Conservation (phyloP, 768 basidiomycete genomes). For the Sporobolomyces pararoseus region DNA sequence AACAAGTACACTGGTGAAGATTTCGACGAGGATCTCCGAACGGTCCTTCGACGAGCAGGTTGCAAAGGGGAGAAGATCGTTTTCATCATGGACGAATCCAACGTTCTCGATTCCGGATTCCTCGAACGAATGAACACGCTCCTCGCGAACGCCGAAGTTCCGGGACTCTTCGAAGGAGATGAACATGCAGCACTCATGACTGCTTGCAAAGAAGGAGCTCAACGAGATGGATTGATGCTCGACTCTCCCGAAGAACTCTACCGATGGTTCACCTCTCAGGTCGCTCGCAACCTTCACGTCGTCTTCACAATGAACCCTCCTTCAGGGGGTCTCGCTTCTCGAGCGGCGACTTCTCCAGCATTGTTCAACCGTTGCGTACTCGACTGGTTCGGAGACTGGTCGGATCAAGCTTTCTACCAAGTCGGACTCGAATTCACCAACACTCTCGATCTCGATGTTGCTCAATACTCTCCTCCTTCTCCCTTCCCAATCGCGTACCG, state of each 20-base stretch:
- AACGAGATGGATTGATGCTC: slow-evolving; percentile 94
- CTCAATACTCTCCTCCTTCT: slow-evolving; percentile 70
- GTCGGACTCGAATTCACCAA: slow-evolving; percentile 96
- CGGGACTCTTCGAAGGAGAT: slow-evolving; percentile 99
- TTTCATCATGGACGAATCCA: slow-evolving; percentile 99
- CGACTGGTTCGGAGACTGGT: slow-evolving; percentile 99
- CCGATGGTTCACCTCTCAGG: slow-evolving; percentile 97
- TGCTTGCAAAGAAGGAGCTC: slow-evolving; percentile 98
- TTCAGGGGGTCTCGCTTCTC: slow-evolving; percentile 86
- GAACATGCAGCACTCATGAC: slow-evolving; percentile 98
- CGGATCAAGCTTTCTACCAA: slow-evolving; percentile 96
- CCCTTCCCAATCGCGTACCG: slow-evolving; percentile 88
- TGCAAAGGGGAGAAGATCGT: slow-evolving; percentile 99
- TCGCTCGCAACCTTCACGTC: slow-evolving; percentile 94
- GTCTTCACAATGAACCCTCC: slow-evolving; percentile 99
- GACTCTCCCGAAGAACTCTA: slow-evolving; percentile 97
- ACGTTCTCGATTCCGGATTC: slow-evolving; percentile 97
- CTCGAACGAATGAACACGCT: slow-evolving; percentile 99
- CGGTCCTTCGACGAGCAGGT: slow-evolving; percentile 87
- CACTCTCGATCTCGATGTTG: slow-evolving; percentile 82
- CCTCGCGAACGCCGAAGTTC: slow-evolving; percentile 99
- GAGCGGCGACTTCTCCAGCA: slow-evolving; percentile 95
- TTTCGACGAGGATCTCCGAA: slow-evolving; percentile 95
- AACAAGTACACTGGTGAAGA: slow-evolving; percentile 99
- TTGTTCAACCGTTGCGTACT: slow-evolving; percentile 98